Percentiles rank a stretch among this genome's conserved stretches.
These are phyloP conservation scores for Endocladia muricata DNA, from an alignment of 31 red algal species.

Conservation along the genomic window DNA sequence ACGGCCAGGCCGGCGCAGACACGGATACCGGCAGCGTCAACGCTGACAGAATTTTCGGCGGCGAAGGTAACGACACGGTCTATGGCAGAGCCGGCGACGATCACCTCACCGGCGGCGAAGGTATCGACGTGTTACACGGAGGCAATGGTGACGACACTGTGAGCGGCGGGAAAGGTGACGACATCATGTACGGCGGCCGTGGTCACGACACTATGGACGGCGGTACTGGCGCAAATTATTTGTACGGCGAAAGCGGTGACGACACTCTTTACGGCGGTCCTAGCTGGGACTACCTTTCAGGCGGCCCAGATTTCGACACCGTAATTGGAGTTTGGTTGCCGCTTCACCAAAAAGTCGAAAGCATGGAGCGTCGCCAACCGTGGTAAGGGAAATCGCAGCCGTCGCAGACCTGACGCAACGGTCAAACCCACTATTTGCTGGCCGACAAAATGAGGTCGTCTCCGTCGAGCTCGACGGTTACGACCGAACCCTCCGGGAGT, in stretches of 20 bases:
- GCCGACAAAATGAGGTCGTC: too few relatives aligned
- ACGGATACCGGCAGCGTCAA: background rate
- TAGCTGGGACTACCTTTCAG: background rate
- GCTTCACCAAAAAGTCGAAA: too few relatives aligned
- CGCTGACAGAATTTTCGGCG: background rate
- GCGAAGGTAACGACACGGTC: background rate
- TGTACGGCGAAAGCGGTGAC: background rate
- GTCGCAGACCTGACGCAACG: too few relatives aligned
- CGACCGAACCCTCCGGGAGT: conserved; percentile 61
- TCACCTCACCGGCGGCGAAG: background rate
- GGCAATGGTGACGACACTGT: background rate
- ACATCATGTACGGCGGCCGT: background rate
- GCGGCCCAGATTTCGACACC: conserved; percentile 6
- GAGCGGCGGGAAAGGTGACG: conserved; percentile 6
- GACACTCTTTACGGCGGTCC: conserved; percentile 4
- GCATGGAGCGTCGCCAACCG: too few relatives aligned
- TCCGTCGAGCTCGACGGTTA: too few relatives aligned
- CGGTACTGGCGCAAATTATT: background rate
- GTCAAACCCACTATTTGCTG: too few relatives aligned
- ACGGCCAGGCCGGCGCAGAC: too few relatives aligned
- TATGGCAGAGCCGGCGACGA: conserved; percentile 10
- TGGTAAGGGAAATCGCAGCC: too few relatives aligned
- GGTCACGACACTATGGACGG: conserved; percentile 5
- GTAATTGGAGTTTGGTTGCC: too few relatives aligned
- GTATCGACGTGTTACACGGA: background rate